Base-by-base conservation (phyloP, 2,329 filamentous ascomycete species). In the Ramularia endophylla region DNA sequence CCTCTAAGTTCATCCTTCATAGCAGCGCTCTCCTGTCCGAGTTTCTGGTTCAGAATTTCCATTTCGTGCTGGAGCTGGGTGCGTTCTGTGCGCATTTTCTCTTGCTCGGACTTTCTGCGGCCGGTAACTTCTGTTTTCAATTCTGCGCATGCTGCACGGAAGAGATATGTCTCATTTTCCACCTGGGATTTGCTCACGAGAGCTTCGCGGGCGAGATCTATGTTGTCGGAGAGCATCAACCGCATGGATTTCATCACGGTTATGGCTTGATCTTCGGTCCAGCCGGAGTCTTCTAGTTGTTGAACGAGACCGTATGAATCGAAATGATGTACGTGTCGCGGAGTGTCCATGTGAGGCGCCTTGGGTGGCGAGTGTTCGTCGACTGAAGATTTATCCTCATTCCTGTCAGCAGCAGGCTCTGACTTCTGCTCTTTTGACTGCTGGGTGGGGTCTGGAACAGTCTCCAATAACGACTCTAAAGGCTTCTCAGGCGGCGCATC, bases 241-340 rank as follows among this genome's bases (percentile, higher is more conserved):
- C 90, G 81, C 41, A 97, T 81, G 5, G 84, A 87, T 69, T 97
- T 97, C 92, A 98, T 98, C 38, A 87, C 73, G 5, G 82, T 87
- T 37, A 88, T 80, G 18, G 87, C 81, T 64, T 95, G 90, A 0
- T 73, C 74, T 32, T 77, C 71, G 1, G 77, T 79, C 65, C 88
- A 95, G 0, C 83, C 84, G 9, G 81, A 80, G 0, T 67, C 68
- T 13, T 81, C 75, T 12, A 98, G 78, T 55, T 87, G 80, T 58
- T 84, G 83, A 12, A 97, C 92, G 4, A 97, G 76, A 11, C 80
- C 82, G 65, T 92, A 98, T 17, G 83, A 95, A 66, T 98, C 90
- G 65, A 98, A 98, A 67, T 97, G 88, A 67, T 98, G 92, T 25
- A 95, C 81, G 60, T 95, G 94, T 1, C 82, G 85, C 6, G 85